Conservation (phyloP, 2,329 filamentous ascomycete genomes). For the Passalora sequoiae region DNA sequence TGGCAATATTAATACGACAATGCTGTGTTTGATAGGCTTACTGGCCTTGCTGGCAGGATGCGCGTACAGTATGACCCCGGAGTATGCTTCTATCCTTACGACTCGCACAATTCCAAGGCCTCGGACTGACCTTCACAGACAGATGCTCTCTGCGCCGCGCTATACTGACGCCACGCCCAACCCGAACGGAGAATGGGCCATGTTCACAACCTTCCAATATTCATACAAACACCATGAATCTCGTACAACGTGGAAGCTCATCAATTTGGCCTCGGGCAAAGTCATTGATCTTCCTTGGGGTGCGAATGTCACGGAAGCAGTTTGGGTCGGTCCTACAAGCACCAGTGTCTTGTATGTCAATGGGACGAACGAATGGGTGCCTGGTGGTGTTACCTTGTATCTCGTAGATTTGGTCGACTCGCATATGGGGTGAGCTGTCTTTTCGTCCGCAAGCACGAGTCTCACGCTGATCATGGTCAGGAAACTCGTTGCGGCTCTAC, state of each 20-base stretch:
- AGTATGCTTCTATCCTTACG: too few relatives aligned
- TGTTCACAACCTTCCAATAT: constrained; percentile 23
- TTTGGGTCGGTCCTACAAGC: constrained; percentile 32
- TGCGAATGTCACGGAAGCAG: constrained; percentile 23
- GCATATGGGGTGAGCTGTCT: too few relatives aligned
- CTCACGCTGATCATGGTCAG: constrained; percentile 5
- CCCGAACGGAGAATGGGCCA: constrained; percentile 31
- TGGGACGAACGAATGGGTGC: constrained; percentile 21
- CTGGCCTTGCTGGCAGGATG: neutral
- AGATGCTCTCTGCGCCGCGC: constrained; percentile 27
- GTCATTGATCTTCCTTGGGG: constrained; percentile 22
- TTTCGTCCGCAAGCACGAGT: too few relatives aligned
- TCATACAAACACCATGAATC: constrained; percentile 23
- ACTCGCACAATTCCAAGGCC: too few relatives aligned
- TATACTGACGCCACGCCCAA: constrained; percentile 22
- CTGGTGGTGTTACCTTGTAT: constrained; percentile 36
- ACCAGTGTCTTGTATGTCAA: constrained; percentile 30
- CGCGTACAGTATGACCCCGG: constrained; percentile 13
- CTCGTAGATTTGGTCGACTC: constrained; percentile 32
- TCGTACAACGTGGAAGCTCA: constrained; percentile 22
- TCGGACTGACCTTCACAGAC: constrained; percentile 11
- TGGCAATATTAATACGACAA: too few relatives aligned
- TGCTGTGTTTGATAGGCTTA: too few relatives aligned
- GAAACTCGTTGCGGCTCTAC: constrained; percentile 29
- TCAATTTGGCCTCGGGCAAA: constrained; percentile 21